Evolutionary conservation across 805 yeast genomes (phyloP), one percentile per base, ranked within the genome.

Genomic region (Lipomyces oligophaga): DNA sequence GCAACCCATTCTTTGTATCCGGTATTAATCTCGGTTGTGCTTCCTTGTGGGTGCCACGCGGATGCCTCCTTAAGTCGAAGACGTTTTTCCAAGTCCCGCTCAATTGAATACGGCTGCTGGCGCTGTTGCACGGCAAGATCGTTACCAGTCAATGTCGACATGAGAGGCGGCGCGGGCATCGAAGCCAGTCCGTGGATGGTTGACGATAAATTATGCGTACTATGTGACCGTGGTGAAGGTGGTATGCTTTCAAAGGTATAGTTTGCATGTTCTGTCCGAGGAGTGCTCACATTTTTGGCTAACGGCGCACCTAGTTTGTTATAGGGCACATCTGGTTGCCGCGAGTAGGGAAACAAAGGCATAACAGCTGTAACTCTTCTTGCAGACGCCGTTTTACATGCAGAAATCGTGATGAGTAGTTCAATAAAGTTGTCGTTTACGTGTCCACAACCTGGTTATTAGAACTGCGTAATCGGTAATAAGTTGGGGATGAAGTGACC

Each of bases 1-100:
- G 96, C 93, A 28, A 89, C 83, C 97, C 98, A 93, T 57, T 87
- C 82, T 62, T 85, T 86, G 67, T 88, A 85, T 2, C 94, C 93
- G 13, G 83, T 70, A 50, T 76, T 79, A 38, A 53, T 55, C 28
- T 59, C 58, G 2, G 48, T 47, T 10, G 46, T 40, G 34, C 33
- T 38, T 6, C 53, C 54, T 19, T 35, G 54, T 4, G 55, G 55
- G 3, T 18, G 34, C 57, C 57, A 46, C 11, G 18, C 32, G 7
- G 27, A n/a, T 5, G 43, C 25, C n/a, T 10, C 24, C 8, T 32
- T 32, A 21, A 35, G 34, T 21, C 21, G 27, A 20, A 34, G 20
- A 7, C 42, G 42, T 39, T 37, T 45, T 25, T 45, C 54, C 11
- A 49, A 33, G 21, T 45, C 54, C 13, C 49, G 49, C 4, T 49